A percentile compares a stretch with the other conserved stretches of the same genome.
Evolutionary conservation across 2,329 filamentous ascomycete genomes (phyloP).

Genomic region (Epichloe hybrida): DNA sequence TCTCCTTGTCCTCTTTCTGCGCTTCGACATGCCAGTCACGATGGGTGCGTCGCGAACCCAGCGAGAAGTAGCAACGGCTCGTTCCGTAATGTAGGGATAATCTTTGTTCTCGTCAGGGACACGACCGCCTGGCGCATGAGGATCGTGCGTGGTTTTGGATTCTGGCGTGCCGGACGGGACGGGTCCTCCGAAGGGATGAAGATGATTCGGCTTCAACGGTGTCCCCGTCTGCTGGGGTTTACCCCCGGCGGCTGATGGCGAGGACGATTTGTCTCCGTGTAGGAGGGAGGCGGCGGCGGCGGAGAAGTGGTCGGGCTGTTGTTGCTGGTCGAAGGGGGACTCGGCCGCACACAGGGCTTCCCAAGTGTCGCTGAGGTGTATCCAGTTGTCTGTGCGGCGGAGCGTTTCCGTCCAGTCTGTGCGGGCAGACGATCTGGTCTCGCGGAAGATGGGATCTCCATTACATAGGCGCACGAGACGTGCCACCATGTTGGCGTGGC

Average conservation of each 20-base stretch:
- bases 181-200: not conserved
- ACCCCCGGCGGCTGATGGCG: constrained; percentile 14
- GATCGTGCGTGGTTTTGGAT: not conserved
- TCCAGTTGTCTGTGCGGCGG: constrained; percentile 50
- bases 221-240: constrained; percentile 1
- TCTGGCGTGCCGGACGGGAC: not conserved
- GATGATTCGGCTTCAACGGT: constrained; percentile 7
- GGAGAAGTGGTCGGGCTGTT: not conserved
- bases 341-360: constrained; percentile 49
- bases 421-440: constrained; percentile 55
- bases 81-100: constrained; percentile 55
- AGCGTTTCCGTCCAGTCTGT: constrained; percentile 72
- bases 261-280: constrained; percentile 22
- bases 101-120: constrained; percentile 40
- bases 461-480: constrained; percentile 61
- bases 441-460: constrained; percentile 69
- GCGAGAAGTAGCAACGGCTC: constrained; percentile 52
- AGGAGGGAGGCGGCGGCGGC: not conserved
- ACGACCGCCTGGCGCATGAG: not conserved
- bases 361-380: constrained; percentile 52
- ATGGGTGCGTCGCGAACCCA: constrained; percentile 53
- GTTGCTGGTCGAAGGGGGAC: not conserved
- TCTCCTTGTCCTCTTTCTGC: constrained; percentile 22
- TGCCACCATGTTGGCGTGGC: constrained; percentile 71
- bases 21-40: constrained; percentile 21